Percentiles rank a stretch among this genome's conserved stretches.
Evolutionary conservation across 163 green algal genomes (phyloP).

Genomic region (Volvox carteri): DNA sequence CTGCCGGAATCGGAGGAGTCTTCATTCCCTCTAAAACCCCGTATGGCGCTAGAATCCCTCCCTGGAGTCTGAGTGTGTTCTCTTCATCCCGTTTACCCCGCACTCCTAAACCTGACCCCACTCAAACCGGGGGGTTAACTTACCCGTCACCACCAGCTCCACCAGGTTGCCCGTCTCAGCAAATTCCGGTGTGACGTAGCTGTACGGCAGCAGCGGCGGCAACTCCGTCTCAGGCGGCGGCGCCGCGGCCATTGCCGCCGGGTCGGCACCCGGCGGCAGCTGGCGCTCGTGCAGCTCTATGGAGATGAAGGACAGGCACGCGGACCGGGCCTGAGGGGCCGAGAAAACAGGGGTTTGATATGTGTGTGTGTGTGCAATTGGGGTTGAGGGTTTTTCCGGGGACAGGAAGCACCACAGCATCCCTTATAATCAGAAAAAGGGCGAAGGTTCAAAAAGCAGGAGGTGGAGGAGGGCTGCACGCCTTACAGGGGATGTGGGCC

Average conservation of each 20-base stretch:
- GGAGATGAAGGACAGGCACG: constrained; percentile 1
- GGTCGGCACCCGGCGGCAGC: constrained; percentile 37
- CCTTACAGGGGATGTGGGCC: neutral
- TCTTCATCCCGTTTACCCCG: no score
- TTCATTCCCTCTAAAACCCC: no score
- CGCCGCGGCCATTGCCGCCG: constrained; percentile 14
- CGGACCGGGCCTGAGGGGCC: constrained; percentile 16
- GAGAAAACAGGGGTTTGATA: neutral
- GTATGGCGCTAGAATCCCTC: no score
- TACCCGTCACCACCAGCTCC: constrained; percentile 35
- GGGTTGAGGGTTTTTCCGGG: no score
- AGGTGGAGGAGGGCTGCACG: neutral
- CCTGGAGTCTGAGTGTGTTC: no score
- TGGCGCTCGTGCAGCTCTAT: constrained; percentile 34
- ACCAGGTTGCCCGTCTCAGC: constrained; percentile 44
- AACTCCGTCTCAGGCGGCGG: constrained; percentile 42
- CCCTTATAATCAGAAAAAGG: no score
- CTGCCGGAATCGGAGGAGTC: no score
- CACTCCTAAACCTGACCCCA: no score
- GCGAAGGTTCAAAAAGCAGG: no score
- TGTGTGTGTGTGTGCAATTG: no score
- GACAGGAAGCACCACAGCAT: no score
- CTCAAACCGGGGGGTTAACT: no score
- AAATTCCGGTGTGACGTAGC: constrained; percentile 21
- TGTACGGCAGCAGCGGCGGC: constrained; percentile 51